A percentile compares a stretch with the other conserved stretches of the same genome.
Evolutionary conservation across 805 yeast genomes (phyloP).

Genomic region (Starmerella floris): DNA sequence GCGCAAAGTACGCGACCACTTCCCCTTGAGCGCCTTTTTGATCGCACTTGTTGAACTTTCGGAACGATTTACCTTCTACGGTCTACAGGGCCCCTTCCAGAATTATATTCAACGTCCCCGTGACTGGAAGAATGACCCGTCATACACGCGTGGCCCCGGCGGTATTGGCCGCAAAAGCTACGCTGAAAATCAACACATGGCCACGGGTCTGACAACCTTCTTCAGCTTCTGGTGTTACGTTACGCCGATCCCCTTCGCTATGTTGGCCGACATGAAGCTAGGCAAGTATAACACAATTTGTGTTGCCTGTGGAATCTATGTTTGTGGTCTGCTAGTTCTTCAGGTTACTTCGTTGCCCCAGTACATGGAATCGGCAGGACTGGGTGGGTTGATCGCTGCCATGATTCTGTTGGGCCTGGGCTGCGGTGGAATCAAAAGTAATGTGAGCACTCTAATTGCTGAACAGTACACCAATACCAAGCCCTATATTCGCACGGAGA

Average conservation of each 20-base stretch:
- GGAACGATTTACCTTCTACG: slow-evolving; percentile 72
- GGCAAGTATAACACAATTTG: slow-evolving; percentile 62
- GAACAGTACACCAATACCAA: slow-evolving; percentile 53
- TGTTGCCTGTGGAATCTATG: slow-evolving; percentile 45
- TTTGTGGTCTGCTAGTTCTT: slow-evolving; percentile 48
- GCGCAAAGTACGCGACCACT: slow-evolving; percentile 39
- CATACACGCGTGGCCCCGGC: slow-evolving; percentile 34
- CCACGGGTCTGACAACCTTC: slow-evolving; percentile 59
- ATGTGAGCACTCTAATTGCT: slow-evolving; percentile 62
- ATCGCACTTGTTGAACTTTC: slow-evolving; percentile 64
- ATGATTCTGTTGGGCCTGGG: slow-evolving; percentile 57
- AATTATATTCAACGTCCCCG: slow-evolving; percentile 52
- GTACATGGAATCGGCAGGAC: slow-evolving; percentile 37
- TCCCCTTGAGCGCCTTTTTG: slow-evolving; percentile 46
- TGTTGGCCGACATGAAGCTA: slow-evolving; percentile 57
- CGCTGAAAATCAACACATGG: slow-evolving; percentile 38
- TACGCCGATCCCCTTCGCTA: slow-evolving; percentile 67
- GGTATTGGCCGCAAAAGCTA: slow-evolving; percentile 37
- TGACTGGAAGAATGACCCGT: slow-evolving; percentile 24
- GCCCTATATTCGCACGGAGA: slow-evolving; percentile 44
- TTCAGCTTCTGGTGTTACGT: slow-evolving; percentile 75
- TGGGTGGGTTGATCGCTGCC: slow-evolving; percentile 49
- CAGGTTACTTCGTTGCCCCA: slow-evolving; percentile 59
- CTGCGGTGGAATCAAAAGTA: slow-evolving; percentile 70
- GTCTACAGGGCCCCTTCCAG: slow-evolving; percentile 61